Conservation (phyloP, 371 early-diverging fungal species). For the Umbelopsis sp. region DNA sequence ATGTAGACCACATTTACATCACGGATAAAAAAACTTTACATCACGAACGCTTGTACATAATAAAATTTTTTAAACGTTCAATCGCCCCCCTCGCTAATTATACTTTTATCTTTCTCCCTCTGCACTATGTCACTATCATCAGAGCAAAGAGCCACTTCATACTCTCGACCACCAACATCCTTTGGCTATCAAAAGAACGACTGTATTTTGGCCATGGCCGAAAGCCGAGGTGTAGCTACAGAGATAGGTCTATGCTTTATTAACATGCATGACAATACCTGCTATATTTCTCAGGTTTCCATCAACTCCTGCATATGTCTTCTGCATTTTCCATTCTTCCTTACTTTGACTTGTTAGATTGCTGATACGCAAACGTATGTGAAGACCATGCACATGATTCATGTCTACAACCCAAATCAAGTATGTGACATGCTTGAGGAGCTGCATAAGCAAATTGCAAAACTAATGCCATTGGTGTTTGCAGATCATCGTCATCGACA, state of each 20-base stretch:
- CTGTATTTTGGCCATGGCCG: slow-evolving; percentile 46
- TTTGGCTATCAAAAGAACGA: slow-evolving; percentile 14
- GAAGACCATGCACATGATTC: slow-evolving; percentile 65
- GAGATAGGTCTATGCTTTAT: slow-evolving; percentile 73
- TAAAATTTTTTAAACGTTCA: background rate
- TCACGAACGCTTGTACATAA: background rate
- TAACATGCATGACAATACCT: slow-evolving; percentile 64
- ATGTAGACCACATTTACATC: slow-evolving; percentile 24
- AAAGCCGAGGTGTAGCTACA: slow-evolving; percentile 53
- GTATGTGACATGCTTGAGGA: slow-evolving; percentile 28
- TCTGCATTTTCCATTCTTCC: background rate
- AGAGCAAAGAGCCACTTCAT: background rate
- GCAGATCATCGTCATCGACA: background rate
- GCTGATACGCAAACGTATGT: slow-evolving; percentile 69
- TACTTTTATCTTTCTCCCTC: background rate
- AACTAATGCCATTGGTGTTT: background rate
- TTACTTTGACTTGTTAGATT: slow-evolving; percentile 39
- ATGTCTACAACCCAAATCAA: slow-evolving; percentile 62
- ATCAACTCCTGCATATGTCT: background rate
- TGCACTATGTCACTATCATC: background rate
- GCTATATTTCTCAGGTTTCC: slow-evolving; percentile 62
- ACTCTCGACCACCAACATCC: slow-evolving; percentile 12
- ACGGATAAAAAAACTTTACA: too few species aligned
- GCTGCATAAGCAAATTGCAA: background rate
- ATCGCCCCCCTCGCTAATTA: background rate